phyloP scores from a whole-genome alignment of 2,329 filamentous ascomycete genomes.

The Trichophaea hybrida region DNA sequence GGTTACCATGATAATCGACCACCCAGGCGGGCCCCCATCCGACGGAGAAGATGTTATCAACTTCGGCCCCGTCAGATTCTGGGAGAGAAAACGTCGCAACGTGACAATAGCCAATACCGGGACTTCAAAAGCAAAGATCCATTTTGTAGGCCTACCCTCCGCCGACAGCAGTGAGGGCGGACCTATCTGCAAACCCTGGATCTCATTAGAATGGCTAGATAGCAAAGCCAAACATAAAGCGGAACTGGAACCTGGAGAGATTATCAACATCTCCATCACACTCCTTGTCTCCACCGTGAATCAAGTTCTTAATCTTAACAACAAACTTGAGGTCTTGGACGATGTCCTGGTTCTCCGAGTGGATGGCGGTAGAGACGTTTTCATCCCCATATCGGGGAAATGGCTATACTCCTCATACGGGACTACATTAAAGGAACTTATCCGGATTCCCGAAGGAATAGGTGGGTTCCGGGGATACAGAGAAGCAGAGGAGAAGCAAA shows the following conservation, averaged over 20 bases:
- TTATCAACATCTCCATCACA: conserved; percentile 54
- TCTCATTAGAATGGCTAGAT: conserved; percentile 50
- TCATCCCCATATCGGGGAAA: conserved; percentile 61
- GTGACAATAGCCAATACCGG: conserved; percentile 89
- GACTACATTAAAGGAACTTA: conserved; percentile 74
- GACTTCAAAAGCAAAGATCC: conserved; percentile 61
- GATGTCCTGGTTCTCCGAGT: conserved; percentile 81
- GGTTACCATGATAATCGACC: conserved; percentile 69
- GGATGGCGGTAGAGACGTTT: conserved; percentile 73
- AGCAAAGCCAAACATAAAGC: conserved; percentile 35
- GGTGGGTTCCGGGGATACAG: conserved; percentile 51
- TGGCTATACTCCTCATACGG: conserved; percentile 78
- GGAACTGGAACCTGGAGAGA: conserved; percentile 71
- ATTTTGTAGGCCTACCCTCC: conserved; percentile 60
- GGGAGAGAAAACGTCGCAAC: conserved; percentile 48
- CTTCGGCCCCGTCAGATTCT: conserved; percentile 61
- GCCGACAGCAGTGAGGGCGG: conserved; percentile 32
- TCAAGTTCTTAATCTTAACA: conserved; percentile 57
- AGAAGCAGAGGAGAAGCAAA: background rate
- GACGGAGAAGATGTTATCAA: conserved; percentile 48
- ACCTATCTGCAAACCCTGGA: conserved; percentile 46
- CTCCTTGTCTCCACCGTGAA: conserved; percentile 49
- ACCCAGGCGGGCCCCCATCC: conserved; percentile 33
- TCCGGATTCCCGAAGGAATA: conserved; percentile 62
- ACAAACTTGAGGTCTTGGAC: conserved; percentile 51